Conservation (phyloP, 805 yeast species). For the Ogataea kodamae region DNA sequence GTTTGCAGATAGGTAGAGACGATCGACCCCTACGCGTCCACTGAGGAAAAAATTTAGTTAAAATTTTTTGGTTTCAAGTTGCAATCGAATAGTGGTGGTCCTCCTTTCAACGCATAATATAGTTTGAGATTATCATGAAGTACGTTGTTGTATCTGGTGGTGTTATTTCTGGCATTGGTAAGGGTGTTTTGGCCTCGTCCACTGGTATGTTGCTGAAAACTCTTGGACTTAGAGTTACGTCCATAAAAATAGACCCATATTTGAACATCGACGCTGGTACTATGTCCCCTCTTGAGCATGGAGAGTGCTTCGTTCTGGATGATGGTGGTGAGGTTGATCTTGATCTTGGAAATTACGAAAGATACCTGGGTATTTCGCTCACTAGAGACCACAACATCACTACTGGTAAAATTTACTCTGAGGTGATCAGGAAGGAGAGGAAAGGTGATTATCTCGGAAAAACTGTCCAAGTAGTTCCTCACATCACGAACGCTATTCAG, state of each 20-base stretch:
- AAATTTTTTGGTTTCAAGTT: constrained; percentile 12
- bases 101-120: constrained; percentile 1
- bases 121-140: constrained; percentile 56
- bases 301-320: constrained; percentile 95
- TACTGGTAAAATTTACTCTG: constrained; percentile 94
- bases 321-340: constrained; percentile 99
- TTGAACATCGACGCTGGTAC: constrained; percentile 99
- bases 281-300: constrained; percentile 98
- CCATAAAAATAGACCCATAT: constrained; percentile 97
- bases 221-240: constrained; percentile 89
- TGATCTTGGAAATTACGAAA: constrained; percentile 96
- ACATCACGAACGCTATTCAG: constrained; percentile 94
- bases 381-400: constrained; percentile 95
- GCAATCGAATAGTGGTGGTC: constrained; percentile 4
- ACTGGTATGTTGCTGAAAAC: constrained; percentile 95
- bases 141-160: constrained; percentile 99
- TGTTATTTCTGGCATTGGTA: constrained; percentile 98
- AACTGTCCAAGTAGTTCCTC: constrained; percentile 99
- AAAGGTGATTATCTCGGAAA: constrained; percentile 97
- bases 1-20: constrained; percentile 36
- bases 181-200: constrained; percentile 96
- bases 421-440: constrained; percentile 91
- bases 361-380: constrained; percentile 89
- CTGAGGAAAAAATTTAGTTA: constrained; percentile 8
- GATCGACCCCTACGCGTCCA: constrained; percentile 11